These are phyloP conservation scores for Diplogelasinospora grovesii DNA, from an alignment of 495 filamentous ascomycete species.

Conservation along the genomic window DNA sequence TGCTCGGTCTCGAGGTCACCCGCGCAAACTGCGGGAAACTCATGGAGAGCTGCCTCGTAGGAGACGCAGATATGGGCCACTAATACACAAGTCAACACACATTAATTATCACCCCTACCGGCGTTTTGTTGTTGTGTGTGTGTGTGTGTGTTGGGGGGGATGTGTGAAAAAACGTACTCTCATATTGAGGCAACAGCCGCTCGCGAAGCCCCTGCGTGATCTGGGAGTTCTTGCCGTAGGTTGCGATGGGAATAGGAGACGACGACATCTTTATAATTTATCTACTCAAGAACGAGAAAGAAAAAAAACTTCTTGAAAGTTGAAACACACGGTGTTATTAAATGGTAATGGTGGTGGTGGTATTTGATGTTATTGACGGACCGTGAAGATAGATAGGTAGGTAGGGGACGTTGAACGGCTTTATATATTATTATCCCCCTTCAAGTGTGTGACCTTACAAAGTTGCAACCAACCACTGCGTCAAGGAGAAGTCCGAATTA, in stretches of 20 bases:
- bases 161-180: conserved; percentile 12
- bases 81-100: background rate
- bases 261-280: conserved; percentile 6
- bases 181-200: conserved; percentile 23
- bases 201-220: conserved; percentile 15
- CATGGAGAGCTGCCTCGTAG: conserved; percentile 11
- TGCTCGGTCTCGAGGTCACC: conserved; percentile 8
- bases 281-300: too few species aligned
- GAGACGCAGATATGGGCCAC: conserved; percentile 23
- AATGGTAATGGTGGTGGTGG: too few species aligned
- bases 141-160: background rate
- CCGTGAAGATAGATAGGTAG: too few species aligned
- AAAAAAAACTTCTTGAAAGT: too few species aligned
- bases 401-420: too few species aligned
- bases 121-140: background rate
- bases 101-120: too few species aligned
- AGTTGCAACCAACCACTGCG: too few species aligned
- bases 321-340: too few species aligned
- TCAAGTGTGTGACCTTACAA: too few species aligned
- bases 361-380: too few species aligned
- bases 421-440: too few species aligned
- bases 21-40: conserved; percentile 20
- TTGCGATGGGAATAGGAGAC: conserved; percentile 19
- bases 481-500: too few species aligned
- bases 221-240: conserved; percentile 19